Conservation (phyloP, 2,329 filamentous ascomycete genomes). For the Cladosporium sp. region DNA sequence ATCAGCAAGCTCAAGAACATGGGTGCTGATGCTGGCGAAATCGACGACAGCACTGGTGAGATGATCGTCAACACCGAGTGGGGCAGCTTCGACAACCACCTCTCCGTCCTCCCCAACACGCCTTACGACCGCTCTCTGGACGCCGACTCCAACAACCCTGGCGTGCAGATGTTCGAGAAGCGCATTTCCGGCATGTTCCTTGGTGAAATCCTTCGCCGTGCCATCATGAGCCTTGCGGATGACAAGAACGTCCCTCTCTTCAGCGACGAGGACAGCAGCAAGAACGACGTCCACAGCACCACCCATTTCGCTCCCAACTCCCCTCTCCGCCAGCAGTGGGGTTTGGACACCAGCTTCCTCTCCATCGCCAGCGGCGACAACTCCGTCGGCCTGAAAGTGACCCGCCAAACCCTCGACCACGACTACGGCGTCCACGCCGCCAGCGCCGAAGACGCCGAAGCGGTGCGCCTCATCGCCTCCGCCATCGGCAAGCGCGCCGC, state of each 20-base stretch:
- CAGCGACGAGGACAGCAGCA: conserved; percentile 67
- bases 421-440: conserved; percentile 72
- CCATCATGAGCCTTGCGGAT: conserved; percentile 68
- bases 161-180: conserved; percentile 99
- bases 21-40: conserved; percentile 48
- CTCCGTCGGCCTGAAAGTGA: conserved; percentile 64
- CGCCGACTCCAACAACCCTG: conserved; percentile 77
- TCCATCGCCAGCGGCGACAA: conserved; percentile 81
- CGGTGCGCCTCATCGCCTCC: conserved; percentile 76
- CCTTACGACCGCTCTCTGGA: conserved; percentile 78
- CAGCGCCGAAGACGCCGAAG: conserved; percentile 78
- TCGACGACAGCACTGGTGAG: conserved; percentile 75
- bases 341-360: conserved; percentile 85
- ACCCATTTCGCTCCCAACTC: conserved; percentile 64
- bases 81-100: conserved; percentile 95
- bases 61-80: conserved; percentile 99
- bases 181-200: conserved; percentile 97
- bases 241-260: conserved; percentile 67
- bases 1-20: conserved; percentile 67
- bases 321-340: conserved; percentile 75
- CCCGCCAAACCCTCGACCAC: conserved; percentile 74
- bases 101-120: conserved; percentile 83
- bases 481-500: conserved; percentile 88
- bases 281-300: conserved; percentile 64
- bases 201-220: conserved; percentile 83